Base-by-base conservation (phyloP, 192 early-diverging fungal genomes). In the Coemansia sp. region DNA sequence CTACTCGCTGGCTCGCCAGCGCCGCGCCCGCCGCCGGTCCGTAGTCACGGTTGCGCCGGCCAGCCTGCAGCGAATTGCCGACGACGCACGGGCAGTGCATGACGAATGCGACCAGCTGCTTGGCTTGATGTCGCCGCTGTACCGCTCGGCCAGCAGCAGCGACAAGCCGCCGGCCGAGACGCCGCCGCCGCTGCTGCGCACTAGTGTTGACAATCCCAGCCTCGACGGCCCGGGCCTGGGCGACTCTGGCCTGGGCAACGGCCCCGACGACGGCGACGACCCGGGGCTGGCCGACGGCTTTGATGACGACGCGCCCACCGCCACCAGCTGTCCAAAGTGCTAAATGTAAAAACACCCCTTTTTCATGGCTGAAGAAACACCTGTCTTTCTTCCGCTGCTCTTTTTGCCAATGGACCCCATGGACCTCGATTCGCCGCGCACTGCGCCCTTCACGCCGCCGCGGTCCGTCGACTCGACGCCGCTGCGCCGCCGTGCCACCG, bases 11-110 rank as follows among this genome's bases (percentile, higher is more conserved):
- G 51, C 69, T 12, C 60, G 50, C 23, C 53, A 65, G 50, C 69
- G 69, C 51, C 61, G 56, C 42, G 22, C 58, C 10, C 69, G 69
- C 11, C 69, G 69, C 47, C 61, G 58, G 58, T 73, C 69, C 8
- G 62, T 73, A 1, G 62, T 73, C 31, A 58, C 62, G 11, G 57
- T 61, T 16, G 69, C 69, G 20, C 69, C 69, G 1, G 69, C 57
- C 44, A 73, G 69, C 17, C 58, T 73, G 9, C 69, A 73, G 45
- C 69, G 69, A 50, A 73, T 73, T 27, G 62, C 62, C 31, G 62
- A 61, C 34, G 62, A 65, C 40, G 69, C 69, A 3, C 48, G 56
- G 17, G 40, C 51, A 3, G 46, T 73, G 14, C 54, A 38, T 25
- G 62, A 73, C 19, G 58, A 65, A 35, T 65, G 69, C 54, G 69